phyloP scores from a whole-genome alignment of 371 early-diverging fungal genomes.

The Globomyces sp. region DNA sequence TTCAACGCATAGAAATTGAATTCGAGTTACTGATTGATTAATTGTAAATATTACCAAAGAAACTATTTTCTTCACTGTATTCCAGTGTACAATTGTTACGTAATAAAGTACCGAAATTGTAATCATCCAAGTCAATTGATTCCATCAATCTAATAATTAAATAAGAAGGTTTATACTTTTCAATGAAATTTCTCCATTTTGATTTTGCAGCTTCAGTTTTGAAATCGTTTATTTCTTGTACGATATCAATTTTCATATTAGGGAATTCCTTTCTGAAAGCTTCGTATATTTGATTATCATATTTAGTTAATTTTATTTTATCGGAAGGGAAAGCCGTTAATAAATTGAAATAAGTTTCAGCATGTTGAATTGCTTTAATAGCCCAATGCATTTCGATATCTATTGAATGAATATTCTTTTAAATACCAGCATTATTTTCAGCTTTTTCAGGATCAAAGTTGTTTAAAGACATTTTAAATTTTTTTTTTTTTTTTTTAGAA shows the following conservation, averaged over 20 bases:
- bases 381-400: constrained; percentile 85
- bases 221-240: constrained; percentile 72
- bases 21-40: constrained; percentile 47
- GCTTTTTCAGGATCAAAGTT: constrained; percentile 20
- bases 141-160: constrained; percentile 61
- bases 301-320: constrained; percentile 78
- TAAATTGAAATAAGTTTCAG: constrained; percentile 87
- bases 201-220: constrained; percentile 78
- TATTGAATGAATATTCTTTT: not conserved
- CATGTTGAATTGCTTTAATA: constrained; percentile 91
- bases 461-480: too few species aligned
- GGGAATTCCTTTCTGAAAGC: constrained; percentile 76
- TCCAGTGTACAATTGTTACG: constrained; percentile 72
- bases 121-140: constrained; percentile 66
- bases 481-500: constrained; percentile 17
- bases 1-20: constrained; percentile 88
- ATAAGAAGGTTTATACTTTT: constrained; percentile 39
- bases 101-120: constrained; percentile 87
- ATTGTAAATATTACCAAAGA: constrained; percentile 66
- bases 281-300: constrained; percentile 79
- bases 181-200: constrained; percentile 84
- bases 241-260: constrained; percentile 59
- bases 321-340: constrained; percentile 63
- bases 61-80: constrained; percentile 78
- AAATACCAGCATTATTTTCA: constrained; percentile 24